These are phyloP conservation scores for Pestalotiopsis sp. DNA, from an alignment of 2,329 filamentous ascomycete species.

Conservation along the genomic window DNA sequence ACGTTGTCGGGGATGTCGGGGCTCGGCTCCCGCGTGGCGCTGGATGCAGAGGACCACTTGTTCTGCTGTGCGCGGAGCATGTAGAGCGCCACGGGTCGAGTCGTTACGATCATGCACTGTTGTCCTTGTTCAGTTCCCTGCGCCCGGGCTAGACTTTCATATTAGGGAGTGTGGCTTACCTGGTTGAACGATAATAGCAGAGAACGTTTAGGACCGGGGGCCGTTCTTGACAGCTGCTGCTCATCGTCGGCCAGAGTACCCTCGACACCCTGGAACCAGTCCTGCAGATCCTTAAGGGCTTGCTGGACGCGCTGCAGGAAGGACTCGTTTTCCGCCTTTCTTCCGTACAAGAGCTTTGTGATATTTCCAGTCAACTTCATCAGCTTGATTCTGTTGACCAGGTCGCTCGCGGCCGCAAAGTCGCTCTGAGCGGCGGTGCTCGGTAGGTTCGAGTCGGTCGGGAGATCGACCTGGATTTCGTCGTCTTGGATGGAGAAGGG, in stretches of 20 bases:
- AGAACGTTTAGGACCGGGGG: slow-evolving; percentile 4
- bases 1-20: slow-evolving; percentile 34
- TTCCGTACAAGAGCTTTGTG: slow-evolving; percentile 35
- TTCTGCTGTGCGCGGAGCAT: slow-evolving; percentile 34
- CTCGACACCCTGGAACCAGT: slow-evolving; percentile 38
- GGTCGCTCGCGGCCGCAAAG: slow-evolving; percentile 35
- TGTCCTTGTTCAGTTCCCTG: not conserved
- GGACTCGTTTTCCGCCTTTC: slow-evolving; percentile 25
- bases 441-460: slow-evolving; percentile 36
- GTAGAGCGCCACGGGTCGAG: slow-evolving; percentile 37
- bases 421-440: slow-evolving; percentile 19
- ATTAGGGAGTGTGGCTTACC: not conserved
- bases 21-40: slow-evolving; percentile 11
- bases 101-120: slow-evolving; percentile 36
- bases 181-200: slow-evolving; percentile 20
- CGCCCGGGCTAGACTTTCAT: not conserved
- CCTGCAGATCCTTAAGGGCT: slow-evolving; percentile 33
- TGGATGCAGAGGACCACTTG: slow-evolving; percentile 11
- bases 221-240: not conserved
- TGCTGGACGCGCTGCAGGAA: slow-evolving; percentile 36
- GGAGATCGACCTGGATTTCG: slow-evolving; percentile 48
- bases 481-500: slow-evolving; percentile 51
- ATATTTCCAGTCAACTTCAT: slow-evolving; percentile 34
- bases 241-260: slow-evolving; percentile 30
- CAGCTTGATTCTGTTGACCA: slow-evolving; percentile 40